Evolutionary conservation across 2,329 filamentous ascomycete species (phyloP).

Genomic region (Cordyceps militaris): DNA sequence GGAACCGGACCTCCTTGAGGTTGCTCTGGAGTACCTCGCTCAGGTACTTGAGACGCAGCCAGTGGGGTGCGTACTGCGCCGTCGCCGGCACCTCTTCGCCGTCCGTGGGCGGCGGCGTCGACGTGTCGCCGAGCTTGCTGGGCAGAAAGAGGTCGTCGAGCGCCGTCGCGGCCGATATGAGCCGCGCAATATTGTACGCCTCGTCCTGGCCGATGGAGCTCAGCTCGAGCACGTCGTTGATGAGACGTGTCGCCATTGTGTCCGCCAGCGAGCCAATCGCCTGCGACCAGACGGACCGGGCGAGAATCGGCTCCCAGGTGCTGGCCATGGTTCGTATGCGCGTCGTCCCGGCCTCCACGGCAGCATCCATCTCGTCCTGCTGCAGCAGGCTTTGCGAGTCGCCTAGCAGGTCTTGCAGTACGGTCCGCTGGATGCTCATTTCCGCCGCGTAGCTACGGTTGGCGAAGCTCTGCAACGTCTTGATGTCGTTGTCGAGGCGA

Average conservation of each 20-base stretch:
- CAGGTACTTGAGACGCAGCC: conserved; percentile 58
- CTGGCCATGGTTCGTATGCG: conserved; percentile 47
- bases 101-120: conserved; percentile 22
- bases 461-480: conserved; percentile 52
- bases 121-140: conserved; percentile 26
- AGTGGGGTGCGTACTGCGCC: conserved; percentile 53
- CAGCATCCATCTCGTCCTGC: conserved; percentile 46
- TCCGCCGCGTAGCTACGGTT: conserved; percentile 55
- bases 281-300: conserved; percentile 56
- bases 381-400: conserved; percentile 54
- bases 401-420: conserved; percentile 55
- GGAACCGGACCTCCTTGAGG: conserved; percentile 52
- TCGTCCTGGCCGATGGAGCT: conserved; percentile 56
- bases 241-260: conserved; percentile 51
- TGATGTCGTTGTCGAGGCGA: conserved; percentile 53
- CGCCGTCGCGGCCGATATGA: conserved; percentile 50
- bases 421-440: conserved; percentile 52
- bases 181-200: conserved; percentile 52
- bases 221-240: conserved; percentile 56
- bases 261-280: conserved; percentile 55
- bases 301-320: conserved; percentile 51
- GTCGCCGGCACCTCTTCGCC: conserved; percentile 49
- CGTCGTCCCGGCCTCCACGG: conserved; percentile 45
- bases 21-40: conserved; percentile 61
- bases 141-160: conserved; percentile 55